phyloP scores from a whole-genome alignment of 177 flowering plant species.

The Vitis hybrid region DNA sequence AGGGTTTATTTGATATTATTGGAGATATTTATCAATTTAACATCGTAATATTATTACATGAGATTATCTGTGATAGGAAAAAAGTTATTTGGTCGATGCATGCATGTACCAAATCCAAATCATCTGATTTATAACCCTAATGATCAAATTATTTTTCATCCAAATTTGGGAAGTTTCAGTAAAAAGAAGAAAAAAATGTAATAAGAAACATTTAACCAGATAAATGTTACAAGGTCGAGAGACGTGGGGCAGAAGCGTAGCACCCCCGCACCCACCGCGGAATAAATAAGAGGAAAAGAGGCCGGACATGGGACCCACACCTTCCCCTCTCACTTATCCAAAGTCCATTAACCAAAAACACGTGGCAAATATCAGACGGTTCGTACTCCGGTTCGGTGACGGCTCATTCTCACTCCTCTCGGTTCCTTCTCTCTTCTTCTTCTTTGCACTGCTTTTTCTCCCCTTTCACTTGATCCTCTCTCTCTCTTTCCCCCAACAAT shows the following conservation, averaged over 20 bases:
- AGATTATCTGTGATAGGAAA: no score
- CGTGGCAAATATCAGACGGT: slow-evolving; percentile 1
- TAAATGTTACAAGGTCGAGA: no score
- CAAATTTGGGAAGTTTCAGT: no score
- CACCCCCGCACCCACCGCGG: neutral
- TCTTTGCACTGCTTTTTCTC: neutral
- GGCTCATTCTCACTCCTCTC: neutral
- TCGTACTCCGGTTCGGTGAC: neutral
- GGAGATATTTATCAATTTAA: no score
- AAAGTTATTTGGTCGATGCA: no score
- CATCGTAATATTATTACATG: no score
- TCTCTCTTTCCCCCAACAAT: neutral
- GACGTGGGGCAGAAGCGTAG: neutral
- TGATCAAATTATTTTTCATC: neutral
- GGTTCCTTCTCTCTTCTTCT: neutral
- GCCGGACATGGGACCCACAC: neutral
- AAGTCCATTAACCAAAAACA: neutral
- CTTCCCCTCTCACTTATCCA: neutral
- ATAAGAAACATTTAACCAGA: neutral
- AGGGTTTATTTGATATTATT: no score
- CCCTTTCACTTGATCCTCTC: neutral
- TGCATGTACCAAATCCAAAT: no score
- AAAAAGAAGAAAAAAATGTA: no score
- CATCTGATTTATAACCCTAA: neutral
- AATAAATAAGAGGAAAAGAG: neutral